phyloP scores from a whole-genome alignment of 768 basidiomycete genomes.

The Tulasnella sp. region DNA sequence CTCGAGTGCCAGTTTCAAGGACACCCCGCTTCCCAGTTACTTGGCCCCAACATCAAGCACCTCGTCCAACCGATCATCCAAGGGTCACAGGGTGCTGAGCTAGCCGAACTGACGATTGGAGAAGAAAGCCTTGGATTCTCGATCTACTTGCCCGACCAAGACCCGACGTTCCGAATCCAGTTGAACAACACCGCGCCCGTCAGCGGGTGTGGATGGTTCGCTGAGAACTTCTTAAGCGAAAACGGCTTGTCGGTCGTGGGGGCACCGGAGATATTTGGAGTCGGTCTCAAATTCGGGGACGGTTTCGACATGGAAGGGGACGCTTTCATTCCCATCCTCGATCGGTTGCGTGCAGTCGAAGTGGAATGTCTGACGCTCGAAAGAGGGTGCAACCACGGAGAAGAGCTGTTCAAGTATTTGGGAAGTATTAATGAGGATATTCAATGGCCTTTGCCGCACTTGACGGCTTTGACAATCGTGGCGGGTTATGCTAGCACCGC shows the following conservation, averaged over 20 bases:
- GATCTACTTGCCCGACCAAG: neutral
- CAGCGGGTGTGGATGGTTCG: neutral
- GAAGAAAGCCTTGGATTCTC: neutral
- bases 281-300: neutral
- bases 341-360: neutral
- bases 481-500: neutral
- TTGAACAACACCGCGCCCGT: neutral
- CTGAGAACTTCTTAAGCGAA: neutral
- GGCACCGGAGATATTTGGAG: neutral
- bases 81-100: neutral
- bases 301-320: neutral
- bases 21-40: neutral
- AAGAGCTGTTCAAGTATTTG: neutral
- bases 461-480: neutral
- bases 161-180: neutral
- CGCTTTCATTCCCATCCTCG: neutral
- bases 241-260: neutral
- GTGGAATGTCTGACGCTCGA: neutral
- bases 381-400: neutral
- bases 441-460: neutral
- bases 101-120: neutral
- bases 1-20: neutral
- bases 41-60: neutral
- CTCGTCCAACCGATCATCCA: neutral
- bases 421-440: neutral